Conservation (phyloP, 306 rosid genomes). For the Abrus pulchellus region DNA sequence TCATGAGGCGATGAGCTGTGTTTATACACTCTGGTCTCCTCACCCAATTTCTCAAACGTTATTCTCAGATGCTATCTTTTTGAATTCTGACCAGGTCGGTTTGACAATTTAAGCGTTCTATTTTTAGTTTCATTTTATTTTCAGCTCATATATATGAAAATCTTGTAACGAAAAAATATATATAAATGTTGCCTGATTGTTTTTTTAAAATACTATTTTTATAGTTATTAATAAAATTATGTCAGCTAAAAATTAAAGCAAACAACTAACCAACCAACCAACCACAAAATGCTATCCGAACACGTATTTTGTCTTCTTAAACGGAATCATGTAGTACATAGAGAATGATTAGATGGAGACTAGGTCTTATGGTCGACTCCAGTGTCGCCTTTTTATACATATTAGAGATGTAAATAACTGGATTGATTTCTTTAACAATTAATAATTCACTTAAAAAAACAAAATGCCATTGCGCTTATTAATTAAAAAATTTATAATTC, state of each 20-base stretch:
- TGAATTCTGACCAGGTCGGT: conserved; percentile 60
- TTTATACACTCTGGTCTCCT: conserved; percentile 28
- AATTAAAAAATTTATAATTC: no score
- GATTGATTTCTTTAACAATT: no score
- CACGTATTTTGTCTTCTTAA: not conserved
- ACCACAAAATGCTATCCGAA: not conserved
- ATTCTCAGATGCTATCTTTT: conserved; percentile 36
- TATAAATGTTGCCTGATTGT: no score
- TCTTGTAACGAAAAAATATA: no score
- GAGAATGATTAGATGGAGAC: conserved; percentile 16
- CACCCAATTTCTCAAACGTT: conserved; percentile 4
- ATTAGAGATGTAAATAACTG: no score
- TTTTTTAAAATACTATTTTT: not conserved
- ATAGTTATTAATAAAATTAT: not conserved
- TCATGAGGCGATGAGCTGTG: conserved; percentile 52
- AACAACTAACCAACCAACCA: not conserved
- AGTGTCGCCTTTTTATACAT: not conserved
- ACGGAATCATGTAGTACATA: not conserved
- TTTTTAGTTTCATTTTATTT: not conserved
- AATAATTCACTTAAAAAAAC: no score
- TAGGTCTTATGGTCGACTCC: not conserved
- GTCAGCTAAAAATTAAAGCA: not conserved
- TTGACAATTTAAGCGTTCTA: conserved; percentile 51
- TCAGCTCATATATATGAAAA: not conserved
- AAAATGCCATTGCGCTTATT: no score